Evolutionary conservation across 805 yeast species (phyloP), one percentile per base, ranked within the genome.

Genomic region (Teunomyces lycoperdinae): DNA sequence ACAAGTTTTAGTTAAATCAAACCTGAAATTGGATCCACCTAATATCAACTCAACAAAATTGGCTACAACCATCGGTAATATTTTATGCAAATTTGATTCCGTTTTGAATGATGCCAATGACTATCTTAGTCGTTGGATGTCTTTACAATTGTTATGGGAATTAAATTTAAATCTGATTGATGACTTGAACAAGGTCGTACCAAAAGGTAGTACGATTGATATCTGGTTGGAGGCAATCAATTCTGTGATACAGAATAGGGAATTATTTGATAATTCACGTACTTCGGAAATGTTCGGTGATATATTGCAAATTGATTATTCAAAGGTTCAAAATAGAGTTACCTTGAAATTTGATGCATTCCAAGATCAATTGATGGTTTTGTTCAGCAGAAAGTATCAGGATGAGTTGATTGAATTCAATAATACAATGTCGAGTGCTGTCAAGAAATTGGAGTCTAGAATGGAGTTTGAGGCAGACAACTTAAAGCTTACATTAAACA

Each of bases 71-170:
- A 13, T 43, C 9, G 16, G 27, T 11, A 16, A 24, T 7, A 44
- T 49, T 17, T 49, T 54, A 38, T 24, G 17, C 1, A 47, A 52
- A 3, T 58, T 81, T 5, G 79, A 77, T n/a, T 17, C 16, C 0
- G 48, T 66, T 3, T 57, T 68, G 14, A 33, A 41, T 0, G 48
- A 58, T 2, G 74, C 79, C 0, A 40, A 54, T 0, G 44, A 13
- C 0, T 83, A 82, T 53, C 61, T 77, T 13, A 46, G 56, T 1
- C 66, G 68, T 13, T 87, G 95, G 95, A 55, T 58, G 1, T 65
- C 63, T 16, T 68, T 84, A 26, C 86, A 83, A 57, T 62, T 74
- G 0, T 60, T 86, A 4, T 84, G 90, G 88, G 83, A 78, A 30
- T 48, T 66, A 20, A 53, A 64, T 50, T 55, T 84, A 8, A 69